Base-by-base conservation (phyloP, 768 basidiomycete species). In the Gymnopilus dilepis region DNA sequence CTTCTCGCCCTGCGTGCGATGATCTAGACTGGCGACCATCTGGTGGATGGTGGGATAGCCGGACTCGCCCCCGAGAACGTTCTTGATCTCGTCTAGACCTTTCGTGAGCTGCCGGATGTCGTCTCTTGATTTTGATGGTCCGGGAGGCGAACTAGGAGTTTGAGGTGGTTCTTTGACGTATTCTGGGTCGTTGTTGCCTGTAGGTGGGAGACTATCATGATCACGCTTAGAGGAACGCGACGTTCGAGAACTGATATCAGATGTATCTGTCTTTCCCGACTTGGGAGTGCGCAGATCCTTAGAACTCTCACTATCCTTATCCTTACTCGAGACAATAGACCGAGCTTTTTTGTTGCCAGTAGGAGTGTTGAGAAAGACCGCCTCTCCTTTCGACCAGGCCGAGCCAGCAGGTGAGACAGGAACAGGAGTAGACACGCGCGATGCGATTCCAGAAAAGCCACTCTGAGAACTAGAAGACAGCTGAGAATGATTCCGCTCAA, bases 401-500 rank as follows among this genome's bases (percentile, higher is more conserved):
- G 66, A 63, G 22, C 61, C 64, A 12, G 60, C 42, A 21, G 59
- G 43, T 5, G 65, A 66, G 2, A 58, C 51, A 43, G 68, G 68
- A 26, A 56, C 58, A 4, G 58, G 28, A 12, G 47, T 37, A 34
- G 68, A 62, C 40, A 59, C 45, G n/a, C 52, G 52, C 34, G 48
- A 55, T 6, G 52, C 26, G 17, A 48, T 43, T 37, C 60, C 52
- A 47, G 45, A 60, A 12, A 56, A 56, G 17, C 57, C 56, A 19
- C 65, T 69, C 66, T 66, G 63, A 0, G 60, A n/a, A n/a, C n/a
- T n/a, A n/a, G n/a, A 43, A 22, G 70, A 70, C 17, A 69, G 28
- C 43, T 69, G 62, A 30, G 71, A 72, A 34, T 77, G 74, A 26
- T 61, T 73, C 28, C 70, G 67, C 66, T 88, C 81, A 11, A 90